Evolutionary conservation across 768 basidiomycete genomes (phyloP), one percentile per base, ranked within the genome.

Genomic region (Tephrocybe sp.): DNA sequence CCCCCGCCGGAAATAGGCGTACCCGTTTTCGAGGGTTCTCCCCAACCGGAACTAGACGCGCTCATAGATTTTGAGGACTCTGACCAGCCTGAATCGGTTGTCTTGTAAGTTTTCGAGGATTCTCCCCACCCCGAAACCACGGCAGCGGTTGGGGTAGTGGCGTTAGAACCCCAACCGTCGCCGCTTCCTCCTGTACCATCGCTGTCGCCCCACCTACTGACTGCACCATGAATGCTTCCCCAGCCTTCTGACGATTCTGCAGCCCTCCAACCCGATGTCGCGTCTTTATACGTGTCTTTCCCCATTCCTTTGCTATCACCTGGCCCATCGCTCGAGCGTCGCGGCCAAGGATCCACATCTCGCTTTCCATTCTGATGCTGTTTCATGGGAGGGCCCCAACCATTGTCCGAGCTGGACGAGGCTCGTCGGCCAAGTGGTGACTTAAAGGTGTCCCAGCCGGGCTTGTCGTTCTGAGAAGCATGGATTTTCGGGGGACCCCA

Each of bases 401-500:
- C 25, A 12, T 12, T 37, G 20, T 50, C 41, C 6, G 23, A 10
- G 48, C 23, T 37, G 44, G 21, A 9, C 7, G 39, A 28, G n/a
- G 9, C 33, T 20, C 18, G 28, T 26, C 42, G 45, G 42, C 21
- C 23, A 25, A 36, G 21, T 33, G 44, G 32, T 41, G 7, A 28
- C 50, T 36, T 51, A 36, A 47, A 33, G 3, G 42, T 21, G 8
- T 41, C 40, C 53, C 37, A 54, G 24, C 48, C 39, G 14, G 21
- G 5, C 15, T 43, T 51, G 4, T 54, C 45, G 32, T 30, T 38
- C 53, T 26, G 24, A n/a, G 20, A 6, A 7, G 2, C 23, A 14
- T 46, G 39, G 10, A 17, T 47, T 14, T 21, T 32, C 3, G 38
- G 30, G 21, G 30, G 5, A n/a, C 51, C 51, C 55, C 51, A 57